Evolutionary conservation across 163 green algal genomes (phyloP), one percentile per base, ranked within the genome.

Genomic region (Volvox carteri): DNA sequence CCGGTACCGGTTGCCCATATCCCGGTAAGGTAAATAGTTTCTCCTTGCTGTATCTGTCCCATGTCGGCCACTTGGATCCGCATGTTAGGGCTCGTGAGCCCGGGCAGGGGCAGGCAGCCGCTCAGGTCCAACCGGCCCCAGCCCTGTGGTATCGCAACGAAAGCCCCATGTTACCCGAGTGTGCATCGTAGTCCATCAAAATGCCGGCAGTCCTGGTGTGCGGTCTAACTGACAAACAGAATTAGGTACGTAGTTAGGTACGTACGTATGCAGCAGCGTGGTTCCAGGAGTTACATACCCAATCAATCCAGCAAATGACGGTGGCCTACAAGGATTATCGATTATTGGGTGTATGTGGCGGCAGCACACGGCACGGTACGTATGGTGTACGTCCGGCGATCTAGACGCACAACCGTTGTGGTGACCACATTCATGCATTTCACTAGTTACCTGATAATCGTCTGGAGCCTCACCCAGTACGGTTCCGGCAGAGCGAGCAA

Each of bases 41-140:
- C 28, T 37, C n/a, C n/a, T 28, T 73, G 62, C 14, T 30, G 2
- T 42, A 73, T 73, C 28, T 37, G 25, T 4, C 62, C 62, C 62
- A 73, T 73, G 62, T 73, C 62, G 3, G 62, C 62, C 62, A 73
- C 62, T 73, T 73, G 62, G 14, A 73, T 73, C 14, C 62, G 62
- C 62, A 73, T 73, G 62, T 73, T 73, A 28, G 62, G 14, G 62
- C 7, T 39, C 14, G 62, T 73, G 62, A 73, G 62, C 16, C 14
- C 3, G 62, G 62, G 62, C 3, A 73, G 62, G 62, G 62, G 62
- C 62, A 73, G 62, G n/a, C 62, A 73, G 62, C 62, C 62, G 14
- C 62, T 73, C 28, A 73, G 62, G 14, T 73, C 62, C 62, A 73
- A 28, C 16, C 62, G 62, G 44, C 75, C 75, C 75, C 75, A 83